Evolutionary conservation across 805 yeast species (phyloP), one percentile per base, ranked within the genome.

Genomic region (Schwanniomyces occidentalis): DNA sequence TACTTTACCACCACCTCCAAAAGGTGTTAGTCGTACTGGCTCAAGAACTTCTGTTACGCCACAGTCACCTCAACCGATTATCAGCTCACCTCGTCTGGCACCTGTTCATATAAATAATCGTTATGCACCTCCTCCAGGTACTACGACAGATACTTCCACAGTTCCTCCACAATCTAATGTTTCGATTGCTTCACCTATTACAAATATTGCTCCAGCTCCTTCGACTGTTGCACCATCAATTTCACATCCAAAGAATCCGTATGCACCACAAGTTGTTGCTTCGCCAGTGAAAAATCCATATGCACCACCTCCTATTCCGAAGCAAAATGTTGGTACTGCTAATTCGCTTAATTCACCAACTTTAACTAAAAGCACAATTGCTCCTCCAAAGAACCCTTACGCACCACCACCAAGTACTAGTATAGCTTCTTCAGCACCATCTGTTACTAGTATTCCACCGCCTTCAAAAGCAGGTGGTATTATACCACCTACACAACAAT

Each of bases 211-310:
- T 6, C 25, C 34, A 17, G 33, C 32, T 5, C 13, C 16, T 7
- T 15, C 26, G 4, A 5, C 28, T 13, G 22, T 13, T 14, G 24
- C 35, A 7, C 25, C 38, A 8, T 30, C 59, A 26, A 53, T 63
- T 5, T 57, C 60, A 15, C 58, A 69, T 1, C 66, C 73, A 19
- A 65, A 51, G 38, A 54, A 49, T 39, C 56, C 57, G 13, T 52
- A 49, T 38, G 57, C 61, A n/a, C 60, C 61, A 16, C 40, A 50
- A 23, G 42, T 48, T 3, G 10, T 21, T 13, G 37, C 46, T 8
- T 49, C 57, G 6, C 51, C 53, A 24, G 22, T 12, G 6, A 46
- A 49, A 38, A 52, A 51, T 27, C 56, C 56, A 6, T 53, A 53
- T 32, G 60, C 57, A 3, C 61, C 61, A 14, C 44, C 47, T 5